Evolutionary conservation across 1,284 basidiomycete genomes (phyloP).

Genomic region (Melampsora abietis-canadensis): DNA sequence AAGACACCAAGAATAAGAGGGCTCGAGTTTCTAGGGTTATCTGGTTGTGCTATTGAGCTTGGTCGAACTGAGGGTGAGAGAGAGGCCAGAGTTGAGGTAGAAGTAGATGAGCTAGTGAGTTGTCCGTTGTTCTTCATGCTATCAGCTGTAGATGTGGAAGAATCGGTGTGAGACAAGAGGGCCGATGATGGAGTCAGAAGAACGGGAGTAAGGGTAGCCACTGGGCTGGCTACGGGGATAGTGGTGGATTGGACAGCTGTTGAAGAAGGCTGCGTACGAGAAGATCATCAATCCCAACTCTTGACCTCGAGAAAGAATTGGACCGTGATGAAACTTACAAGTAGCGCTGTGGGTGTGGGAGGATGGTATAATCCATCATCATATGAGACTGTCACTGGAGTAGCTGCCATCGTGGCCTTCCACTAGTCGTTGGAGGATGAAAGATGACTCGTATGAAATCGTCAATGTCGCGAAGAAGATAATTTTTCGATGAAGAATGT

Average conservation of each 20-base stretch:
- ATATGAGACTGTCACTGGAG: not conserved
- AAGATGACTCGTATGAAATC: no score
- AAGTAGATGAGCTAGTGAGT: not conserved
- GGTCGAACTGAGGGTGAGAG: not conserved
- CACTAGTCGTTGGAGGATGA: no score
- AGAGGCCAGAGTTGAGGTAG: constrained; percentile 16
- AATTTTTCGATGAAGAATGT: no score
- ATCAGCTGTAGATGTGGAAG: not conserved
- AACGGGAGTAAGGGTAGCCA: not conserved
- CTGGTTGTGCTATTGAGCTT: constrained; percentile 5
- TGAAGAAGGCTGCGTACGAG: not conserved
- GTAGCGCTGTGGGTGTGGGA: not conserved
- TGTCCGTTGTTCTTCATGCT: not conserved
- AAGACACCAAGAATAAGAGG: constrained; percentile 13
- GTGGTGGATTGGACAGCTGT: not conserved
- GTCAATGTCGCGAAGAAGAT: no score
- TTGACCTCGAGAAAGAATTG: not conserved
- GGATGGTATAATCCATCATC: constrained; percentile 41
- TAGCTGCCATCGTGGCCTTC: constrained; percentile 5
- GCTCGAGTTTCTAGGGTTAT: constrained; percentile 1
- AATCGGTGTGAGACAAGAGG: not conserved
- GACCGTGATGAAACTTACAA: not conserved
- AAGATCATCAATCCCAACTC: not conserved
- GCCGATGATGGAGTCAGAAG: not conserved
- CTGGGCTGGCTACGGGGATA: not conserved